Evolutionary conservation across 805 yeast species (phyloP).

Genomic region (Pichia membranifaciens): DNA sequence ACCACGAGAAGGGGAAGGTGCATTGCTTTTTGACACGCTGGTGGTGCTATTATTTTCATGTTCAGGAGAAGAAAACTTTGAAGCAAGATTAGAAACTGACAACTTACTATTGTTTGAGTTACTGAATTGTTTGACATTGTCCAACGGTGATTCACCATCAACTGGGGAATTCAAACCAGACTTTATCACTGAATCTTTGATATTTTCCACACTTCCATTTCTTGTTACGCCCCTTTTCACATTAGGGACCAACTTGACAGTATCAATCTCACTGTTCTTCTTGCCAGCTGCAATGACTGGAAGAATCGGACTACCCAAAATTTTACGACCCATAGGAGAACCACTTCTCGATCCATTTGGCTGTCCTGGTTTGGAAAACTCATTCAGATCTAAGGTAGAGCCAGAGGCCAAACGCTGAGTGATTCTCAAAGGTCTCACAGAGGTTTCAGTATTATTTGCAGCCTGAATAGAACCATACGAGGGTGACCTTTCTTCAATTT

Average conservation of each 20-base stretch:
- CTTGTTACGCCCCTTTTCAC: background rate
- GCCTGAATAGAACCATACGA: background rate
- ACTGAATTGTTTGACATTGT: background rate
- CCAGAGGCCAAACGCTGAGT: constrained; percentile 43
- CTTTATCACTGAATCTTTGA: background rate
- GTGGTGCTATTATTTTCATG: background rate
- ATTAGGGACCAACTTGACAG: background rate
- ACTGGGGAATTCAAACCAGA: background rate
- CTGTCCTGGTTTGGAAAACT: constrained; percentile 3
- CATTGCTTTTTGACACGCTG: background rate
- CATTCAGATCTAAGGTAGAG: constrained; percentile 9
- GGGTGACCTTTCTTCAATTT: background rate
- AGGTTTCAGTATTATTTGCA: background rate
- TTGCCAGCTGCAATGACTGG: constrained; percentile 9
- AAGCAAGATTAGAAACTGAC: constrained; percentile 2
- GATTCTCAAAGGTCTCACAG: constrained; percentile 63
- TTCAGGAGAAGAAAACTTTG: background rate
- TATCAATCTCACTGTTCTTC: background rate
- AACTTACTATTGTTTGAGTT: background rate
- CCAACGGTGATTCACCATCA: background rate
- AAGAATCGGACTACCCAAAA: constrained; percentile 6
- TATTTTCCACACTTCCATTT: background rate
- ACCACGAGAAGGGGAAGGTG: constrained; percentile 18
- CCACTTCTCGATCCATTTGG: constrained; percentile 15
- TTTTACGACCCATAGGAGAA: constrained; percentile 11